Evolutionary conservation across 106 monocot species (phyloP), one percentile per base, ranked within the genome.

Genomic region (Dendrobium catenatum): DNA sequence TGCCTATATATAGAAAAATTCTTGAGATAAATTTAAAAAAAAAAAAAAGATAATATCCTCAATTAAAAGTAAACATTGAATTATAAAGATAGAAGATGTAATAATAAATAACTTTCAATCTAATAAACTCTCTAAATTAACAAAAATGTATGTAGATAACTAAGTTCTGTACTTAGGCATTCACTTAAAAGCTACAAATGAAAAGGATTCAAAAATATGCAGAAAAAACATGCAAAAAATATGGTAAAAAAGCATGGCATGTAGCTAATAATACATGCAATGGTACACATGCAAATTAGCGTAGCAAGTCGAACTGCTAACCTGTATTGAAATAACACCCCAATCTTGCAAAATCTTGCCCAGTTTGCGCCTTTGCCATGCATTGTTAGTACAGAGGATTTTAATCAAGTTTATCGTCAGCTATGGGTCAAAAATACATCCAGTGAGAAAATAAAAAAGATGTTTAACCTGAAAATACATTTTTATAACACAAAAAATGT

Each of bases 331-430:
- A 24, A 93, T 58, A 75, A 93, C 79, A 81, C 99, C 90, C 95
- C 99, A 99, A 85, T 99, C 95, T 78, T 99, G 95, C 43, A 99
- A 84, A 77, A 91, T 88, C 79, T 95, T 95, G 61, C 99, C 99
- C 84, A 99, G 91, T 85, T 99, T 99, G 11, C 99, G 91, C 3
- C 91, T 86, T 79, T 99, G 95, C 99, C 99, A 99, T 80, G 99
- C 87, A 88, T 81, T 78, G 79, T 99, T 99, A 86, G 99, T 86
- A 84, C 95, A 99, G 72, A 95, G 87, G 84, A 99, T 86, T 89
- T 95, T 99, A 81, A 99, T 84, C 86, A 99, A 86, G 81, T 93
- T 91, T 79, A 93, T 74, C 78, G 91, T 77, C 48, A 99, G 80
- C 99, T 99, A 72, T 81, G 88, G 4, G 48, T 58, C 73, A 42